Conservation (phyloP, 768 basidiomycete species). For the Hysterangium stoloniferum region DNA sequence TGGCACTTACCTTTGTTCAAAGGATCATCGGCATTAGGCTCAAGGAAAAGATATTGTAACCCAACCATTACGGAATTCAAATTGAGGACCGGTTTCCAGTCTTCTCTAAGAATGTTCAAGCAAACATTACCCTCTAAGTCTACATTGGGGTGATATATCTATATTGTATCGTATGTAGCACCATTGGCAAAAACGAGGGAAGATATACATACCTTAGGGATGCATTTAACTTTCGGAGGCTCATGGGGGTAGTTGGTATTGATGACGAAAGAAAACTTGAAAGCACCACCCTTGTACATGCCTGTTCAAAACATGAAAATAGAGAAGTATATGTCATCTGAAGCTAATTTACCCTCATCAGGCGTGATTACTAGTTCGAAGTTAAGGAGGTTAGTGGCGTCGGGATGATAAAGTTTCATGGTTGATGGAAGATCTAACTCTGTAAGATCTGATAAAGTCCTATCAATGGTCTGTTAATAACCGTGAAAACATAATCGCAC, state of each 20-base stretch:
- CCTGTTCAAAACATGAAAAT: conserved; percentile 38
- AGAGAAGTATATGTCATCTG: not conserved
- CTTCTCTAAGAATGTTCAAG: conserved; percentile 95
- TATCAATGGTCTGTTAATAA: not conserved
- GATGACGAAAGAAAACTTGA: conserved; percentile 91
- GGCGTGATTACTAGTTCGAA: conserved; percentile 93
- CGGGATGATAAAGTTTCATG: conserved; percentile 92
- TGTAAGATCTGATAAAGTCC: conserved; percentile 65
- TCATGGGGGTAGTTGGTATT: conserved; percentile 99
- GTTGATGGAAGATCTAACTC: conserved; percentile 94
- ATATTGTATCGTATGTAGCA: conserved; percentile 3
- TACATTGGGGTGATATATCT: conserved; percentile 99
- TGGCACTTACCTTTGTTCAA: conserved; percentile 87
- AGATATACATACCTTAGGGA: conserved; percentile 62
- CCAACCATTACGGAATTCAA: conserved; percentile 98
- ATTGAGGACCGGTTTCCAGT: conserved; percentile 99
- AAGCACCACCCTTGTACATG: conserved; percentile 96
- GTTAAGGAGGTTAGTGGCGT: conserved; percentile 92
- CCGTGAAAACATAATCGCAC: conserved; percentile 34
- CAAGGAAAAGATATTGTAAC: conserved; percentile 94
- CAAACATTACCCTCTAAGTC: conserved; percentile 98
- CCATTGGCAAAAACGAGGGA: not conserved
- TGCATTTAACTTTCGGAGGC: conserved; percentile 98
- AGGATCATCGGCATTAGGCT: conserved; percentile 98
- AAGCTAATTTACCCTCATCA: conserved; percentile 70